A percentile compares a stretch with the other conserved stretches of the same genome.
These are phyloP conservation scores for Parachlorella kessleri DNA, from an alignment of 139 green algal species.

Conservation along the genomic window DNA sequence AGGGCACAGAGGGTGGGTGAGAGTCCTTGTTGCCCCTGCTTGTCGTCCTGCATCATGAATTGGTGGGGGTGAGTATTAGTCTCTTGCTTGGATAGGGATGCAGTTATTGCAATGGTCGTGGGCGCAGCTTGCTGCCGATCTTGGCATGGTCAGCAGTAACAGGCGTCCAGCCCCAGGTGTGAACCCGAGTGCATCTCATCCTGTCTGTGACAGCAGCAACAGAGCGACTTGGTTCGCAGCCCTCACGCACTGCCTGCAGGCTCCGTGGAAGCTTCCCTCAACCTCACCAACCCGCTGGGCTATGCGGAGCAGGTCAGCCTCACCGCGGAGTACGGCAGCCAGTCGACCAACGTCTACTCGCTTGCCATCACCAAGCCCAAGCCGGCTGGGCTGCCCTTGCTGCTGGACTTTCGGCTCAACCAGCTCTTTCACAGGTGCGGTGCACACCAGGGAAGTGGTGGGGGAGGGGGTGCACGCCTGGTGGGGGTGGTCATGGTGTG, in stretches of 20 bases:
- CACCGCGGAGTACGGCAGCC: conserved; percentile 54
- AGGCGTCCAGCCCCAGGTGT: too few species aligned
- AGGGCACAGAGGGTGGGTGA: conserved; percentile 44
- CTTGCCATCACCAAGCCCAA: conserved; percentile 49
- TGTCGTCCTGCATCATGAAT: too few species aligned
- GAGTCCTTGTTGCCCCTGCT: not conserved
- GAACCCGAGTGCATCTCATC: too few species aligned
- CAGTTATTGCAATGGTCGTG: too few species aligned
- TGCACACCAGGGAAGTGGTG: too few species aligned
- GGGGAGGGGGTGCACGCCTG: too few species aligned
- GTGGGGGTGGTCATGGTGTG: too few species aligned
- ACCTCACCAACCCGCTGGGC: conserved; percentile 56
- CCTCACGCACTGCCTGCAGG: conserved; percentile 31
- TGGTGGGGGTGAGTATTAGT: too few species aligned
- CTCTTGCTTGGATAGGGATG: too few species aligned
- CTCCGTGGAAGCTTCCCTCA: conserved; percentile 53
- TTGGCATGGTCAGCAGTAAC: too few species aligned
- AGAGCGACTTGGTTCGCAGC: not conserved
- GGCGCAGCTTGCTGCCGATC: too few species aligned
- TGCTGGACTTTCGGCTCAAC: conserved; percentile 42
- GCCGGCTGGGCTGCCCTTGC: conserved; percentile 25
- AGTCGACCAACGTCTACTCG: conserved; percentile 52
- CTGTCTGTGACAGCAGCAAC: too few species aligned
- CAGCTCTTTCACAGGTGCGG: conserved; percentile 32
- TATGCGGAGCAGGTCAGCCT: conserved; percentile 50